Evolutionary conservation across 257 asterid species (phyloP).

Genomic region (Datura wrightii): DNA sequence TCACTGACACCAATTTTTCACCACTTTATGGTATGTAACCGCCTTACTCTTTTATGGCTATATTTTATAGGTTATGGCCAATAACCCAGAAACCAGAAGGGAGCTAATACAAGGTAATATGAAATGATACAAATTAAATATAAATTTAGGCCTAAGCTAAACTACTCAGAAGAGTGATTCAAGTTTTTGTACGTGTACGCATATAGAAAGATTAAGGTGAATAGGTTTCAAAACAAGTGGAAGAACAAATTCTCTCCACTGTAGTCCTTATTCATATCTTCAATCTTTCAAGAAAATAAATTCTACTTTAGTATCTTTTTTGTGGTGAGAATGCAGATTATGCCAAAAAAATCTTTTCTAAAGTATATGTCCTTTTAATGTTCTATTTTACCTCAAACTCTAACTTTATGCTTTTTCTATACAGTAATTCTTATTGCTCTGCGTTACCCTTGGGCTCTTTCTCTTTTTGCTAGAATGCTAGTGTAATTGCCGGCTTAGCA

Average conservation of each 20-base stretch:
- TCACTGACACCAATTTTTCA: not conserved
- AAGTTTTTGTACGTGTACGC: not conserved
- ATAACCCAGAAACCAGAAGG: conserved; percentile 28
- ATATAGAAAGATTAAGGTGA: not conserved
- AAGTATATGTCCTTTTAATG: no score
- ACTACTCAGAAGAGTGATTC: not conserved
- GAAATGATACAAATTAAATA: not conserved
- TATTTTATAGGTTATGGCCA: conserved; percentile 29
- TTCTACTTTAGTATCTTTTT: no score
- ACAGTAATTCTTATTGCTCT: not conserved
- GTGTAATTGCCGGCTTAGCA: not conserved
- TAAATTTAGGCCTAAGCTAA: not conserved
- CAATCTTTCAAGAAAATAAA: no score
- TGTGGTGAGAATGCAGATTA: no score
- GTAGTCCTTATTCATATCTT: not conserved
- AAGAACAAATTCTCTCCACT: not conserved
- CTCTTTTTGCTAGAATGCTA: not conserved
- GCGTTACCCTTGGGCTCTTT: not conserved
- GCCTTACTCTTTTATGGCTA: not conserved
- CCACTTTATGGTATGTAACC: not conserved
- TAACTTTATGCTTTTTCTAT: not conserved
- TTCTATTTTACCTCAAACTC: no score
- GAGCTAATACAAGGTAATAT: conserved; percentile 30
- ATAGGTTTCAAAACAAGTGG: not conserved
- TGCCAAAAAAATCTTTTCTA: no score